Evolutionary conservation across 768 basidiomycete species (phyloP).

Genomic region (Hygrocybe coccinea): DNA sequence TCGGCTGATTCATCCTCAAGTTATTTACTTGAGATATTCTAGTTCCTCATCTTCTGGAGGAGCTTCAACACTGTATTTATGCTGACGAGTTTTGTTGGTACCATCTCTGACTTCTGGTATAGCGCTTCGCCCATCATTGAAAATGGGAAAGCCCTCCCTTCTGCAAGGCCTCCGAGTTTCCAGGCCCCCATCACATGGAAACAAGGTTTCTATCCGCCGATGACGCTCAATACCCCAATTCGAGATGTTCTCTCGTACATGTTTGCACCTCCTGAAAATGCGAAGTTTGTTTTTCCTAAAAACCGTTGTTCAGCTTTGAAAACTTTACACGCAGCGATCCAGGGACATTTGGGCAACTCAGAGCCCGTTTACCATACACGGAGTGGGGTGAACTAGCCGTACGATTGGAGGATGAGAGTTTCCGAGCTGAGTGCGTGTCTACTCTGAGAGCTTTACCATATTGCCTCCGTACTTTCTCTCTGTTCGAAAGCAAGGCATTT

Average conservation of each 20-base stretch:
- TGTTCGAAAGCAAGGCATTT: background rate
- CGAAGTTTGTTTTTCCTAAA: conserved; percentile 35
- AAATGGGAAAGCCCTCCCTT: conserved; percentile 20
- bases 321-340: conserved; percentile 33
- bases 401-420: conserved; percentile 65
- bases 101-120: conserved; percentile 18
- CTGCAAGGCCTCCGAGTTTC: background rate
- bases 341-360: conserved; percentile 31
- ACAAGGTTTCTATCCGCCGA: conserved; percentile 48
- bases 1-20: conserved; percentile 14
- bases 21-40: conserved; percentile 10
- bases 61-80: conserved; percentile 35
- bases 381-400: conserved; percentile 72
- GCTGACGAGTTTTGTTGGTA: conserved; percentile 14
- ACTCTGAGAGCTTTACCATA: background rate
- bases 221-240: conserved; percentile 57
- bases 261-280: conserved; percentile 66
- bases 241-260: conserved; percentile 66
- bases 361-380: conserved; percentile 49
- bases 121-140: conserved; percentile 30
- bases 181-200: conserved; percentile 26
- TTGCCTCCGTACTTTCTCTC: background rate
- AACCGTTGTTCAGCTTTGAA: conserved; percentile 10
- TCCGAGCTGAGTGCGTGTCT: conserved; percentile 76
- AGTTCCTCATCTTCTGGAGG: conserved; percentile 32